A percentile compares a stretch with the other conserved stretches of the same genome.
These are phyloP conservation scores for Lasiodiplodia citricola DNA, from an alignment of 2,329 filamentous ascomycete genomes.

Conservation along the genomic window DNA sequence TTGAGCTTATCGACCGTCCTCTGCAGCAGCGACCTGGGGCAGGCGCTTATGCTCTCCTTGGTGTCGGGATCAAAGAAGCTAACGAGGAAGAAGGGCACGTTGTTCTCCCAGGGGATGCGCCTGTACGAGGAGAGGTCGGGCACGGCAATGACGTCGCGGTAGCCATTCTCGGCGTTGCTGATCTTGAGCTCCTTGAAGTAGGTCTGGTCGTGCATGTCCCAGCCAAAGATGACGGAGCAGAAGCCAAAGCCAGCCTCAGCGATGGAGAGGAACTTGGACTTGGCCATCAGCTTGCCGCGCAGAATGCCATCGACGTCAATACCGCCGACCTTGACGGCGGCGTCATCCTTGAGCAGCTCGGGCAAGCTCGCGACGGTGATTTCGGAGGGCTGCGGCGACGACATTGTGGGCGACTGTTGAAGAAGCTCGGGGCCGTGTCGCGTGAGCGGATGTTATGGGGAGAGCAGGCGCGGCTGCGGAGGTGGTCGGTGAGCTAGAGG, in stretches of 20 bases:
- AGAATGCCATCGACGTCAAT: conserved; percentile 86
- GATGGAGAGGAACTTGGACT: conserved; percentile 88
- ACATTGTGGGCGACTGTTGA: conserved; percentile 32
- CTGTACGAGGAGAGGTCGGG: conserved; percentile 79
- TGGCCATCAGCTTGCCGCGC: conserved; percentile 88
- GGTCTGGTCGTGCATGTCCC: conserved; percentile 95
- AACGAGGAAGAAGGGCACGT: conserved; percentile 84
- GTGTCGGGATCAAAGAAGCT: conserved; percentile 85
- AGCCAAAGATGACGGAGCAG: conserved; percentile 92
- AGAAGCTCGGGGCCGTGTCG: conserved; percentile 14
- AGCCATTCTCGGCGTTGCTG: conserved; percentile 90
- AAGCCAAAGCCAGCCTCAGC: conserved; percentile 85
- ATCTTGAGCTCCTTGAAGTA: conserved; percentile 85
- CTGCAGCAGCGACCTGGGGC: conserved; percentile 77
- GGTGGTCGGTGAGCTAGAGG: background rate
- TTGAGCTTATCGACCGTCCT: conserved; percentile 70
- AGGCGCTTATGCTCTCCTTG: conserved; percentile 72
- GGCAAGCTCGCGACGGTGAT: conserved; percentile 70
- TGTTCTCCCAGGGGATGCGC: conserved; percentile 87
- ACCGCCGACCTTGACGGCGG: conserved; percentile 84
- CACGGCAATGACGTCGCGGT: conserved; percentile 81
- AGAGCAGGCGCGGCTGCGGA: conserved; percentile 8
- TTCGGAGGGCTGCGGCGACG: conserved; percentile 36
- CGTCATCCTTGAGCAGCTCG: conserved; percentile 71
- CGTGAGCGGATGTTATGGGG: conserved; percentile 1